Conservation (phyloP, 352 stramenopile species). For the Phytopythium boreale region DNA sequence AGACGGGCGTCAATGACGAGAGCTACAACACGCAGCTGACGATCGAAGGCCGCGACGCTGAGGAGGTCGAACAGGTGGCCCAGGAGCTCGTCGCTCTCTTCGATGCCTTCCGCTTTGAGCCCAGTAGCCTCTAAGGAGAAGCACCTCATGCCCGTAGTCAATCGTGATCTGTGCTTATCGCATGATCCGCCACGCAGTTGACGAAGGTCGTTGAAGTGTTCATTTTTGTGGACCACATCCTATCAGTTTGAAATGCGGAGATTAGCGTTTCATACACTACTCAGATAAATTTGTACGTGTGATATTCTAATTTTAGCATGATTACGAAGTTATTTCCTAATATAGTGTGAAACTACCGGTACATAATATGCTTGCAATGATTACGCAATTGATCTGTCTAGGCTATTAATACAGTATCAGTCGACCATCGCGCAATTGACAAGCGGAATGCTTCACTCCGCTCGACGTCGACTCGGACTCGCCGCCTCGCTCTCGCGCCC, state of each 20-base stretch:
- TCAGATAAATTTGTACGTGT: no score
- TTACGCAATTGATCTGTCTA: not conserved
- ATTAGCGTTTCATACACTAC: no score
- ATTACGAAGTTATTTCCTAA: no score
- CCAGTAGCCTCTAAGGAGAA: not conserved
- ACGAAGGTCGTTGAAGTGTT: not conserved
- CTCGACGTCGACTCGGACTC: not conserved
- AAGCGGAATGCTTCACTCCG: constrained; percentile 1
- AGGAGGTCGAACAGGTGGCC: constrained; percentile 56
- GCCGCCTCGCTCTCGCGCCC: not conserved
- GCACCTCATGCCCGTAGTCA: no score
- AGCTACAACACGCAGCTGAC: constrained; percentile 74
- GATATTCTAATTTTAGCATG: no score
- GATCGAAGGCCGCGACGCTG: constrained; percentile 51
- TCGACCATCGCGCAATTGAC: not conserved
- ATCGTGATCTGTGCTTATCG: no score
- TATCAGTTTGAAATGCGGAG: no score
- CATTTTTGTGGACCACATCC: not conserved
- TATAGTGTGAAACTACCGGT: not conserved
- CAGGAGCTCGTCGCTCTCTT: constrained; percentile 36
- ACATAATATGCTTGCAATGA: not conserved
- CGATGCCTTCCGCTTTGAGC: constrained; percentile 14
- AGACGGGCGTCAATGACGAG: constrained; percentile 46
- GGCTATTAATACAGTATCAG: not conserved
- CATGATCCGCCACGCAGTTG: no score